Conservation (phyloP, 176 grass and related monocot species). For the Microstegium vimineum region DNA sequence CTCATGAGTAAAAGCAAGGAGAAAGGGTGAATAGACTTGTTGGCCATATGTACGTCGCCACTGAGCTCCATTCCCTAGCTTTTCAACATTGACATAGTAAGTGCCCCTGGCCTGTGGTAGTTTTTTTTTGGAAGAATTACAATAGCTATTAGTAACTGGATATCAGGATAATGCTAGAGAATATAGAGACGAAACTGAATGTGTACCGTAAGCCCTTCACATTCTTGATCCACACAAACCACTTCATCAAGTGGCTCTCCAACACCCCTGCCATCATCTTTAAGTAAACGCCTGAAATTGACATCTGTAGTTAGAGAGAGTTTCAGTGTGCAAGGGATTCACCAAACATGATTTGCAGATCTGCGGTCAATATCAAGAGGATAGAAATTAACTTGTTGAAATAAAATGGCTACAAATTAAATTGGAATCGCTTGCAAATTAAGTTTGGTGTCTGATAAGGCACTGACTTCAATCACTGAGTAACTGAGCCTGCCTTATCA, state of each 20-base stretch:
- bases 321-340: background rate
- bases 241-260: constrained; percentile 63
- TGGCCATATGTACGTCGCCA: constrained; percentile 77
- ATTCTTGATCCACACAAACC: constrained; percentile 56
- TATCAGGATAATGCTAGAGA: no score
- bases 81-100: constrained; percentile 69
- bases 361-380: background rate
- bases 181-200: background rate
- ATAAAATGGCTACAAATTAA: no score
- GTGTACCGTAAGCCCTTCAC: constrained; percentile 75
- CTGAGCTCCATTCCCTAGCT: constrained; percentile 64
- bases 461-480: no score
- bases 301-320: constrained; percentile 5
- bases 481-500: no score
- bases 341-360: background rate
- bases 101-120: constrained; percentile 47
- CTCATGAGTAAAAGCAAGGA: constrained; percentile 62
- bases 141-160: no score
- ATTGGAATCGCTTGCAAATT: background rate
- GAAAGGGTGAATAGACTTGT: constrained; percentile 84
- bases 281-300: constrained; percentile 51
- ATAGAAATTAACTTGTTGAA: background rate
- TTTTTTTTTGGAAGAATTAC: no score
- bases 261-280: constrained; percentile 65
- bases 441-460: no score